Evolutionary conservation across 2,329 filamentous ascomycete species (phyloP), one percentile per base, ranked within the genome.

Genomic region (Ophiostoma piceae): DNA sequence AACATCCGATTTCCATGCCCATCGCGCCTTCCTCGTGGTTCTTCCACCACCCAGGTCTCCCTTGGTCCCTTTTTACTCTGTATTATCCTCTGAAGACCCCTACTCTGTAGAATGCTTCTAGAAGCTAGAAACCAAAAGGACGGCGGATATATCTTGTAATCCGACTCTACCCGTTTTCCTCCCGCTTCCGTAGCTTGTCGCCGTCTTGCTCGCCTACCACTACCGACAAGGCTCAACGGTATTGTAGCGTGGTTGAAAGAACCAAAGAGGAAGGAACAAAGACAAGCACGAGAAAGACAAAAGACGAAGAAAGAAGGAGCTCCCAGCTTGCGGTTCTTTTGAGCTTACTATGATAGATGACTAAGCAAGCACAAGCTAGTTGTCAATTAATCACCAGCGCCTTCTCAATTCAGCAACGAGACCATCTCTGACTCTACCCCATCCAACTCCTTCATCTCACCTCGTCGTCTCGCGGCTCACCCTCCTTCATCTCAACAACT

Each of bases 361-460:
- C 57, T 62, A 62, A 62, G 57, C 57, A 32, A 16, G 26, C 57
- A 62, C 57, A 62, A 62, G 57, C 57, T 19, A 35, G 32, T 62
- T 62, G 26, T 1, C 16, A 19, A 11, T 16, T 12, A 29, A 62
- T 32, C 57, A 29, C 51, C 51, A 57, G 22, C 16, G 11, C 51
- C 22, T 26, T 26, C 51, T 57, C n/a, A 12, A 57, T 57, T 26
- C 11, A 11, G 12, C 3, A 9, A 35, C 4, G 35, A 35, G 35
- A n/a, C 16, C 51, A 57, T 26, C 22, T 57, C n/a, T 57, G 51
- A 57, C 51, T 11, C 51, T 26, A 3, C 51, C 51, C 51, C 51
- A 26, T 26, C n/a, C 9, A 9, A 26, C 51, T 26, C 51, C 22
- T 57, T 57, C 51, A 57, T 57, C 51, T 57, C 51, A 57, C 51